phyloP scores from a whole-genome alignment of 768 basidiomycete species.

The Galerina marginata region DNA sequence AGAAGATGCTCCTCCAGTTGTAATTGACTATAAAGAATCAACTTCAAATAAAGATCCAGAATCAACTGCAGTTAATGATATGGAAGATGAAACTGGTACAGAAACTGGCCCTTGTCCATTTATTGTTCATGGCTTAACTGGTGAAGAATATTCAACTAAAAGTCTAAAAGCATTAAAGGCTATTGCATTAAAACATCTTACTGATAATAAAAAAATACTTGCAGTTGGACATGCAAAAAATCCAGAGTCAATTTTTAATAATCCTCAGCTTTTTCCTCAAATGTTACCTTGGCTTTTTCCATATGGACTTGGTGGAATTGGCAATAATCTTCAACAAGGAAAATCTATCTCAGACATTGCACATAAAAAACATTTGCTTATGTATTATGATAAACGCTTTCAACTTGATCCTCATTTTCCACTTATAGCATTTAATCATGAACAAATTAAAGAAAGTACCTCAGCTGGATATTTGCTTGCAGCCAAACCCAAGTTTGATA shows the following conservation, averaged over 20 bases:
- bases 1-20: conserved; percentile 26
- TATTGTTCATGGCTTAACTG: conserved; percentile 42
- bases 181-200: conserved; percentile 31
- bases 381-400: conserved; percentile 48
- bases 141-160: conserved; percentile 26
- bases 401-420: conserved; percentile 39
- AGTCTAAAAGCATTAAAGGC: conserved; percentile 21
- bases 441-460: conserved; percentile 36
- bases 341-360: conserved; percentile 15
- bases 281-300: conserved; percentile 47
- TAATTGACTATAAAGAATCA: conserved; percentile 11
- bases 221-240: conserved; percentile 31
- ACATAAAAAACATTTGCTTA: conserved; percentile 34
- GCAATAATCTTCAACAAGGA: neutral
- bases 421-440: conserved; percentile 45
- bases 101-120: conserved; percentile 38
- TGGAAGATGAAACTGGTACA: conserved; percentile 32
- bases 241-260: conserved; percentile 37
- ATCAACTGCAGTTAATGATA: conserved; percentile 30
- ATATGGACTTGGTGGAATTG: conserved; percentile 40
- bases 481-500: conserved; percentile 28
- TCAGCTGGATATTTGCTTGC: conserved; percentile 30
- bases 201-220: conserved; percentile 28
- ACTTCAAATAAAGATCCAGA: conserved; percentile 25
- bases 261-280: conserved; percentile 43